Percentiles rank a stretch among this genome's conserved stretches.
Evolutionary conservation across 257 asterid genomes (phyloP).

Genomic region (Capsicum chinense): DNA sequence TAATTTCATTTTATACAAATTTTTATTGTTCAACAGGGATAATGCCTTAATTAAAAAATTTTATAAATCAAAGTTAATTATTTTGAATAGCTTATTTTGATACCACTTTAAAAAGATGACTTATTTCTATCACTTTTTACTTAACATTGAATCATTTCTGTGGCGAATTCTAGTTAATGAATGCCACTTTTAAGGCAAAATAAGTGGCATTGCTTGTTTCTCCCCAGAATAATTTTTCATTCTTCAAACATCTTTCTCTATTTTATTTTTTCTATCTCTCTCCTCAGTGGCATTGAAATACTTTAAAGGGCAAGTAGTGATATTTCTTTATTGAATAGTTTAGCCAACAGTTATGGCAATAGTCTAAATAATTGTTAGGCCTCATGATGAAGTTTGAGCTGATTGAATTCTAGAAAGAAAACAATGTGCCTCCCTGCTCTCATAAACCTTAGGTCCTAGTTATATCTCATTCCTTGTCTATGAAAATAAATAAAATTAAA

Average conservation of each 20-base stretch:
- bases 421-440: conserved; percentile 5
- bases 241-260: background rate
- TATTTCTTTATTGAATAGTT: conserved; percentile 27
- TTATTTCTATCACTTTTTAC: no score
- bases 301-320: conserved; percentile 13
- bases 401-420: conserved; percentile 24
- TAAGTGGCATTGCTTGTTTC: conserved; percentile 19
- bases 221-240: background rate
- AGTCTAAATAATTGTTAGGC: conserved; percentile 28
- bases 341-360: conserved; percentile 17
- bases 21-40: no score
- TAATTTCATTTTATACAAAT: no score
- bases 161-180: background rate
- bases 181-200: background rate
- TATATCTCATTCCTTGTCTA: conserved; percentile 8
- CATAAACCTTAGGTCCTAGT: conserved; percentile 12
- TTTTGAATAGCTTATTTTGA: no score
- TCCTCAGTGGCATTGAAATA: conserved; percentile 17
- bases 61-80: no score
- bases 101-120: no score
- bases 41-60: no score
- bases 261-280: background rate
- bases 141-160: no score
- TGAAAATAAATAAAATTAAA: background rate
- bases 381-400: conserved; percentile 17